Evolutionary conservation across 2,329 filamentous ascomycete genomes (phyloP), one percentile per base, ranked within the genome.

Genomic region (Spiromastix sp.): DNA sequence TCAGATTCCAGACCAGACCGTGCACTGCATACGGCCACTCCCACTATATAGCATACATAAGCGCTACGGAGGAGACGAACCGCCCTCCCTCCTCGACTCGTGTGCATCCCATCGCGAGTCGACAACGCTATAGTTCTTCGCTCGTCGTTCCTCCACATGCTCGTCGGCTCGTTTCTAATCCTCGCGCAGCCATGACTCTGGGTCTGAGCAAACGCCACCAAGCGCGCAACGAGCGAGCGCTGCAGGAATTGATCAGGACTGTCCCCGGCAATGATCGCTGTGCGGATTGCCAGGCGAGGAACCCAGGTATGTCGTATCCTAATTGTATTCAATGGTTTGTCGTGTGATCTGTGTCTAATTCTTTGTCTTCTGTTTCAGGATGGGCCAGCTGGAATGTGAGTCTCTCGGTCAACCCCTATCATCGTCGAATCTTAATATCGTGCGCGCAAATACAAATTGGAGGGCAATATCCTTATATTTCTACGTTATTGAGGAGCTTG

Each of bases 341-440:
- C 21, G 22, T 37, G 22, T 26, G 26, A 26, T 19, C 29, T 37
- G 17, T 8, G 40, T 46, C 56, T 62, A 48, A 63, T 57, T 39
- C 43, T 44, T 43, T 34, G 40, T 19, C 38, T 40, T 46, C 35
- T 41, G 45, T 35, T 36, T 43, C 44, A 91, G 85, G 79, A 66
- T 95, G 87, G 87, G 86, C 87, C 60, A 93, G 85, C 67, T 95
- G 87, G 87, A 95, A 81, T 63, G 84, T 93, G 78, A 55, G 81
- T 70, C 41, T 38, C 36, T 37, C 36, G 31, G 31, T 22, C n/a
- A n/a, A n/a, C 16, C 28, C 38, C 24, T 16, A 35, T 30, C 30
- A 26, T n/a, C 29, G 29, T 29, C 35, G 11, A n/a, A 7, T 39
- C 30, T 10, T n/a, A n/a, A n/a, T n/a, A n/a, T n/a, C n/a, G n/a